A percentile compares a stretch with the other conserved stretches of the same genome.
Conservation (phyloP, 208 protist genomes). For the Trypanosoma vivax region DNA sequence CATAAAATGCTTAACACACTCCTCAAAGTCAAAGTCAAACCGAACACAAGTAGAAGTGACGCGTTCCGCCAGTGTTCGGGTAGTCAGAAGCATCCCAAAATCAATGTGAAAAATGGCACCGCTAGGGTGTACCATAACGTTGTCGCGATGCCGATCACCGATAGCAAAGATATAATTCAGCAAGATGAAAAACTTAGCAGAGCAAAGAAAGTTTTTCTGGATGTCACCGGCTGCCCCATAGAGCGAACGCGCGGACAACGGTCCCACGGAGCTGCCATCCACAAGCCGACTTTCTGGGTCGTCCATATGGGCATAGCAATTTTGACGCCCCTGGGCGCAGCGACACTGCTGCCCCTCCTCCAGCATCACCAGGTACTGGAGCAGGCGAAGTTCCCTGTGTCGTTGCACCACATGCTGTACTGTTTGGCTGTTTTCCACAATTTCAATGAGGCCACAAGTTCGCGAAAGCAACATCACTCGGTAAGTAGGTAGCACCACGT, state of each 20-base stretch:
- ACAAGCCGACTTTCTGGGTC: neutral
- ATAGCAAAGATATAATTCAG: slow-evolving; percentile 84
- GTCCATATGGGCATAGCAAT: neutral
- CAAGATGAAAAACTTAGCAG: slow-evolving; percentile 77
- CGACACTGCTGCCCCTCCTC: slow-evolving; percentile 2
- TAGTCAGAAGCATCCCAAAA: slow-evolving; percentile 65
- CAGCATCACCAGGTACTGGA: slow-evolving; percentile 14
- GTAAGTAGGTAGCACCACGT: slow-evolving; percentile 53
- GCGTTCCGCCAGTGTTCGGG: slow-evolving; percentile 49
- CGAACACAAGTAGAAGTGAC: slow-evolving; percentile 20
- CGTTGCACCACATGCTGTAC: slow-evolving; percentile 15
- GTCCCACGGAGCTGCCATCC: neutral
- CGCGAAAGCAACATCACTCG: slow-evolving; percentile 57
- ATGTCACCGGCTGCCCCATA: neutral
- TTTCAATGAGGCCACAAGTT: slow-evolving; percentile 63
- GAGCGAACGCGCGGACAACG: neutral
- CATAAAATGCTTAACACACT: slow-evolving; percentile 23
- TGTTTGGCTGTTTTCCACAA: slow-evolving; percentile 34
- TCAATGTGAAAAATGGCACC: slow-evolving; percentile 81
- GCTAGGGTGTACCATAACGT: slow-evolving; percentile 66
- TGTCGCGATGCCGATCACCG: slow-evolving; percentile 74
- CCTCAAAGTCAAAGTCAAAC: slow-evolving; percentile 25
- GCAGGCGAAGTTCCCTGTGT: slow-evolving; percentile 17
- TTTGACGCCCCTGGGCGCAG: no score
- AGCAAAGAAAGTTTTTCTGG: slow-evolving; percentile 49